Percentiles rank a stretch among this genome's conserved stretches.
Evolutionary conservation across 192 early-diverging fungal species (phyloP).

Genomic region (Podila epicladia): DNA sequence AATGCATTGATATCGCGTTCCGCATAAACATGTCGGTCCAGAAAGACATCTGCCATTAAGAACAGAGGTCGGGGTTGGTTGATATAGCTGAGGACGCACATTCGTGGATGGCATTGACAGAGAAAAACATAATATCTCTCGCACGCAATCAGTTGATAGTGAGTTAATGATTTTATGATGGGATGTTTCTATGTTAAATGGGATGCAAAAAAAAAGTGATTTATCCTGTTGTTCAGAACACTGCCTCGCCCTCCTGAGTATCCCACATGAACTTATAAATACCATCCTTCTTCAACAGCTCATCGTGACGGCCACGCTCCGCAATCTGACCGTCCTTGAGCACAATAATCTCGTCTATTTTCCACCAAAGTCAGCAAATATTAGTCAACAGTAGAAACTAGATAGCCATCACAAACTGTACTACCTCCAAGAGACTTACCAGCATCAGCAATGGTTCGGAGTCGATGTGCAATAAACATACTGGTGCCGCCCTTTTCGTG

Average conservation of each 20-base stretch:
- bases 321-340: conserved; percentile 85
- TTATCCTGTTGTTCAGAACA: conserved; percentile 12
- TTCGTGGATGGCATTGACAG: too few relatives aligned
- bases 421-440: conserved; percentile 37
- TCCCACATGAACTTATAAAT: conserved; percentile 93
- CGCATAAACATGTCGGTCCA: too few relatives aligned
- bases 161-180: too few relatives aligned
- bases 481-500: conserved; percentile 80
- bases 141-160: too few relatives aligned
- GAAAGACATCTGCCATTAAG: too few relatives aligned
- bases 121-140: too few relatives aligned
- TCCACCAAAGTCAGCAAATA: conserved; percentile 1
- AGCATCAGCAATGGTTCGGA: conserved; percentile 90
- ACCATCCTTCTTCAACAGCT: conserved; percentile 73
- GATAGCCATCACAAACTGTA: not conserved
- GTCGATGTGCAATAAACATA: conserved; percentile 94
- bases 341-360: conserved; percentile 88
- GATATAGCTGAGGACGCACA: too few relatives aligned
- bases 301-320: conserved; percentile 88
- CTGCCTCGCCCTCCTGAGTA: conserved; percentile 65
- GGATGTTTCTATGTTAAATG: too few relatives aligned
- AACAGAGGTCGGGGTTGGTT: too few relatives aligned
- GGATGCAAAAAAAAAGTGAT: too few relatives aligned
- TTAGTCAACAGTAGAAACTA: conserved; percentile 13
- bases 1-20: too few relatives aligned